Base-by-base conservation (phyloP, 2,329 filamentous ascomycete species). In the Fusarium sp. region DNA sequence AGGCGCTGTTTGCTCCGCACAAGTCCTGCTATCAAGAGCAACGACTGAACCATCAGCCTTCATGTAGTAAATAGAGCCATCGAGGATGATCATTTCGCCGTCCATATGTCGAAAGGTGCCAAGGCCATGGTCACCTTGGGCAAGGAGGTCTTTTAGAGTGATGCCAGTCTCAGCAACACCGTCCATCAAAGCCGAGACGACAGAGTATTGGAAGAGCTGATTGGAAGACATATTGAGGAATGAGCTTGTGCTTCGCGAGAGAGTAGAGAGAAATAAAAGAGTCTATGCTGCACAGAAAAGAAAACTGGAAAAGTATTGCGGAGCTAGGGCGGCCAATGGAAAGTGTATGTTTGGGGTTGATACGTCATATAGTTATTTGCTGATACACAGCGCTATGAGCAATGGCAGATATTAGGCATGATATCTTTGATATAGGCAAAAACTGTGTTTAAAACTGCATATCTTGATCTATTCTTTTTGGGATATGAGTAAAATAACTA, bases 91-190 rank as follows among this genome's bases (percentile, higher is more conserved):
- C 65, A 68, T 68, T 12, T 68, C 65, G 1, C 65, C 65, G 3
- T 47, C 50, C 64, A 68, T 68, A 10, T 65, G 47, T 22, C 54
- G 58, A 49, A 68, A 68, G 9, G 65, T 68, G n/a, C 65, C 65
- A 3, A 68, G 53, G 3, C 65, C 65, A 4, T 65, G 61, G 7
- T 63, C 39, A 7, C 65, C 65, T 12, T 53, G 45, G 2, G 32
- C n/a, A 22, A 65, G 36, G 1, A 67, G 60, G 2, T 65, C 49
- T 3, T 34, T 50, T 22, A 67, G 39, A 6, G 53, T 35, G 4
- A 67, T 49, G 9, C 64, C 64, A 6, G 65, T 54, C 32, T 54
- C 50, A 7, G 64, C 64, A 3, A 67, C 64, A 2, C 64, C 64
- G 39, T 67, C 64, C 48, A 67, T 65, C 7, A 67, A 53, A 10